Evolutionary conservation across 208 protist genomes (phyloP), one percentile per base, ranked within the genome.

Genomic region (Acanthamoeba healyi): DNA sequence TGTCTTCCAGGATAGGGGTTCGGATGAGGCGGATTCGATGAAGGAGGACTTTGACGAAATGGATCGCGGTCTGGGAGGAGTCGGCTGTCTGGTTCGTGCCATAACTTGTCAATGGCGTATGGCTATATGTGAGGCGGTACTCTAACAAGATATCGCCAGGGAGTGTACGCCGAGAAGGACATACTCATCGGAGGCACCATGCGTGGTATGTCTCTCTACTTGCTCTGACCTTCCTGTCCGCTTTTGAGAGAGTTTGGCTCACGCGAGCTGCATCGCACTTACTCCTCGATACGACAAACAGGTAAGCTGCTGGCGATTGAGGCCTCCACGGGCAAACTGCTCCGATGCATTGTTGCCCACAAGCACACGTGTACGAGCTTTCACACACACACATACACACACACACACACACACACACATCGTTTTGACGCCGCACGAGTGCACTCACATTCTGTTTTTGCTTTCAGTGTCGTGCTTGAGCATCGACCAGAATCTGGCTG

Each of bases 401-500:
- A n/a, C n/a, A n/a, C n/a, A n/a, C n/a, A n/a, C n/a, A n/a, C n/a
- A n/a, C n/a, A n/a, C n/a, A n/a, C n/a, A n/a, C n/a, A n/a, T n/a
- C n/a, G n/a, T n/a, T n/a, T n/a, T n/a, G n/a, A n/a, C n/a, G n/a
- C n/a, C n/a, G n/a, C n/a, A n/a, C n/a, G n/a, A n/a, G n/a, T n/a
- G n/a, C n/a, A n/a, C n/a, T n/a, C n/a, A n/a, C n/a, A n/a, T n/a
- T n/a, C n/a, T n/a, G n/a, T n/a, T n/a, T n/a, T n/a, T n/a, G n/a
- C n/a, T n/a, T n/a, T 58, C 42, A 87, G 77, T 87, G 46, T 87
- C 77, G 7, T 87, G 77, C 44, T 29, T 87, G 14, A 87, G 77
- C 77, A 58, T 87, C 46, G 46, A 87, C 15, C 44, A 87, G 46
- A 87, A 87, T n/a, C 19, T 87, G 40, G 44, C 46, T 4, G 77